Evolutionary conservation across 2,329 filamentous ascomycete species (phyloP).

Genomic region (Orbilia quercus): DNA sequence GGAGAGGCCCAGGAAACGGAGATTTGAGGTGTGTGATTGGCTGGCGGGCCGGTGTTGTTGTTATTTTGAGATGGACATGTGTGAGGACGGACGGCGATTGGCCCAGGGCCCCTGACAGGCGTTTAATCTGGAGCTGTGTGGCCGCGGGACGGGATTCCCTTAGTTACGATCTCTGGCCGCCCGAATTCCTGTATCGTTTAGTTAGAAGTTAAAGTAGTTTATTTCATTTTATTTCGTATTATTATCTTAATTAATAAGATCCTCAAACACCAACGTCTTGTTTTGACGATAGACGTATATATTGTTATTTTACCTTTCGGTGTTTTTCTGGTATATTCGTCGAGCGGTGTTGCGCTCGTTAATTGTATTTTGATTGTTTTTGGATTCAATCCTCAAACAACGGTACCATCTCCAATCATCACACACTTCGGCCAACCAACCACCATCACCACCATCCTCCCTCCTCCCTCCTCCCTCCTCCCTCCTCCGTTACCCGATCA

Average conservation of each 20-base stretch:
- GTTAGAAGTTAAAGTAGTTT: too few relatives aligned
- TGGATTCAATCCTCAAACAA: constrained; percentile 5
- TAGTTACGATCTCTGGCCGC: constrained; percentile 6
- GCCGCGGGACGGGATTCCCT: constrained; percentile 42
- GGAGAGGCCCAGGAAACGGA: neutral
- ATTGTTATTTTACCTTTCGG: too few relatives aligned
- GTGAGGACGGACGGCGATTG: constrained; percentile 33
- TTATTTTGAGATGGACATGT: constrained; percentile 42
- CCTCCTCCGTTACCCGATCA: neutral
- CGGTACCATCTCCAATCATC: constrained; percentile 23
- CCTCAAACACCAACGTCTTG: too few relatives aligned
- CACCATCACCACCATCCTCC: constrained; percentile 27
- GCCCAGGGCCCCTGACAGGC: constrained; percentile 48
- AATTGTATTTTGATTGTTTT: constrained; percentile 38
- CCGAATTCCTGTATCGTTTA: constrained; percentile 12
- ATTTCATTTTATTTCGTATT: constrained; percentile 6
- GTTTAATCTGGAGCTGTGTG: constrained; percentile 47
- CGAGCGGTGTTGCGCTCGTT: constrained; percentile 23
- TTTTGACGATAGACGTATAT: too few relatives aligned
- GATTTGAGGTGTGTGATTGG: constrained; percentile 23
- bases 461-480: constrained; percentile 13
- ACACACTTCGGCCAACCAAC: constrained; percentile 17
- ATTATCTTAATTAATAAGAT: constrained; percentile 17
- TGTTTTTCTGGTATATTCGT: too few relatives aligned
- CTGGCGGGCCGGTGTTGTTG: constrained; percentile 38